A percentile compares a stretch with the other conserved stretches of the same genome.
Evolutionary conservation across 176 grass and related monocot species (phyloP).

Genomic region (Triticum timopheevii): DNA sequence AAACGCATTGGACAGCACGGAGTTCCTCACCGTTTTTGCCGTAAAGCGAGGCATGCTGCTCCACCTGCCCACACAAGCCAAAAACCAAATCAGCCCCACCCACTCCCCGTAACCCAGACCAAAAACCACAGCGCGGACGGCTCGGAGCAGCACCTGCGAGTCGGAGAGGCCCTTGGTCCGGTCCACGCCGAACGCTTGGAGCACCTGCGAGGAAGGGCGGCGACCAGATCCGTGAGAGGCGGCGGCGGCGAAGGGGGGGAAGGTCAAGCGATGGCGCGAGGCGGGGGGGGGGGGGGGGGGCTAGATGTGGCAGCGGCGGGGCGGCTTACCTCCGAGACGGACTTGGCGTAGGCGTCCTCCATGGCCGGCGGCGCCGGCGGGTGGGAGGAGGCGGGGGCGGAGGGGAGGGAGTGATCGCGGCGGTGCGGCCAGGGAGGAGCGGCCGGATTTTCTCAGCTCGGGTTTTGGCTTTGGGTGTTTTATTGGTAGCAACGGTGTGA

Average conservation of each 20-base stretch:
- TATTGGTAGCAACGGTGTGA: neutral
- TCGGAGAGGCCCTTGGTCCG: slow-evolving; percentile 84
- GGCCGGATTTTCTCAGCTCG: neutral
- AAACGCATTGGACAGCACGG: neutral
- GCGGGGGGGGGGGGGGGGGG: neutral
- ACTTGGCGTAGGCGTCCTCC: slow-evolving; percentile 93
- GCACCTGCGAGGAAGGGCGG: slow-evolving; percentile 54
- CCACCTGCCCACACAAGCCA: slow-evolving; percentile 60
- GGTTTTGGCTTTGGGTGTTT: neutral
- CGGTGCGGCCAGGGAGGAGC: neutral
- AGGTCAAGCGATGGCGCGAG: neutral
- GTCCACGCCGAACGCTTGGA: slow-evolving; percentile 85
- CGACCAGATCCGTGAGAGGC: slow-evolving; percentile 48
- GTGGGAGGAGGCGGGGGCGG: neutral
- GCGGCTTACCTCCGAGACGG: slow-evolving; percentile 70
- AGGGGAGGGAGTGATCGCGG: neutral
- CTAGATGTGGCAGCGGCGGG: neutral
- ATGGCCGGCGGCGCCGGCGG: slow-evolving; percentile 27
- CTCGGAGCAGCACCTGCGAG: slow-evolving; percentile 60
- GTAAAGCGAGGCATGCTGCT: slow-evolving; percentile 64
- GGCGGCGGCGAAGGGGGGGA: neutral
- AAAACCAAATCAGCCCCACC: slow-evolving; percentile 30
- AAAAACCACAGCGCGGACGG: neutral
- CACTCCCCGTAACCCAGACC: neutral
- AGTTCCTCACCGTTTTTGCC: slow-evolving; percentile 68